phyloP scores from a whole-genome alignment of 2,329 filamentous ascomycete species.

The Talaromyces sp. region DNA sequence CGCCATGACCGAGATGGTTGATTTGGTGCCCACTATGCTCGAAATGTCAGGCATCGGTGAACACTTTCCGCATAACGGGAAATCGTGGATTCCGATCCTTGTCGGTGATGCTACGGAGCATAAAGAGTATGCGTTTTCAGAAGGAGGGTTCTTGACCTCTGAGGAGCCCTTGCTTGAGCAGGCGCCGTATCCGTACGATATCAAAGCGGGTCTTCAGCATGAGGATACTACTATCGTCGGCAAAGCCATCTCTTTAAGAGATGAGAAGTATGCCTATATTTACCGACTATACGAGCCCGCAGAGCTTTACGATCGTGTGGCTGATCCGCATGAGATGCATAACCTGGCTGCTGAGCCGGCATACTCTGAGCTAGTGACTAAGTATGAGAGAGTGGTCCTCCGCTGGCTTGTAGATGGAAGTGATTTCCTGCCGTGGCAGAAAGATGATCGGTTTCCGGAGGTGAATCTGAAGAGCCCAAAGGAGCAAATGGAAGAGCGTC shows the following conservation, averaged over 20 bases:
- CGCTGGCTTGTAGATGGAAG: slow-evolving; percentile 40
- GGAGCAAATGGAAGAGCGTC: neutral
- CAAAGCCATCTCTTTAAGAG: slow-evolving; percentile 37
- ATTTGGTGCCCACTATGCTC: slow-evolving; percentile 47
- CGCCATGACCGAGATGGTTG: slow-evolving; percentile 48
- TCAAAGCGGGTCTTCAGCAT: slow-evolving; percentile 49
- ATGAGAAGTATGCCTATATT: slow-evolving; percentile 42
- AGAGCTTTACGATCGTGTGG: slow-evolving; percentile 44
- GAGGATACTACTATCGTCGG: slow-evolving; percentile 46
- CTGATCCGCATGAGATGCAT: slow-evolving; percentile 40
- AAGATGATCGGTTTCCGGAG: slow-evolving; percentile 38
- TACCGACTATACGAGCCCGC: slow-evolving; percentile 49
- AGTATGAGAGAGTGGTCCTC: slow-evolving; percentile 36
- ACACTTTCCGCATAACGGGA: slow-evolving; percentile 44
- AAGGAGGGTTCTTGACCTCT: slow-evolving; percentile 46
- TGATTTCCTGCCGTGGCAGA: slow-evolving; percentile 40
- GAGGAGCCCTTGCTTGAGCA: slow-evolving; percentile 51
- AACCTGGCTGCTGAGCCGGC: neutral
- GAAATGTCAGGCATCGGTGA: slow-evolving; percentile 42
- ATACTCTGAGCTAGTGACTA: neutral
- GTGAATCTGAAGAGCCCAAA: slow-evolving; percentile 35
- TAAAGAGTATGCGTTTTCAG: slow-evolving; percentile 44
- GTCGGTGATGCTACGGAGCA: slow-evolving; percentile 25
- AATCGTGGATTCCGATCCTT: slow-evolving; percentile 38
- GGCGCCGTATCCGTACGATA: slow-evolving; percentile 47